These are phyloP conservation scores for Plantago elongata DNA, from an alignment of 257 asterid genomes.

Conservation along the genomic window DNA sequence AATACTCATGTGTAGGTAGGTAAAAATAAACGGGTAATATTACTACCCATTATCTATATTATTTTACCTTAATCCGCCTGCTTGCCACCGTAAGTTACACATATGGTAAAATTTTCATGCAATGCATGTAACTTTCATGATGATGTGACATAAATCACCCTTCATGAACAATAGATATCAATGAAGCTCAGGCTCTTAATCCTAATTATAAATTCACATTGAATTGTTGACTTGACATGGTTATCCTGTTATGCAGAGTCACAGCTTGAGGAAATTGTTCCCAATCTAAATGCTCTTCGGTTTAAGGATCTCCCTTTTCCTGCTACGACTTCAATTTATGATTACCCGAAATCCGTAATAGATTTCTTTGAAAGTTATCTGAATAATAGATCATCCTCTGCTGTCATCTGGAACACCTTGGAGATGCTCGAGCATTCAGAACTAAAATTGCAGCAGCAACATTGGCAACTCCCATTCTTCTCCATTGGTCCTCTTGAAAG, in stretches of 20 bases:
- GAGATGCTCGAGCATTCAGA: constrained; percentile 27
- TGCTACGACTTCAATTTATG: constrained; percentile 7
- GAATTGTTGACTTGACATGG: not conserved
- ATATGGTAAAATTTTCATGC: not conserved
- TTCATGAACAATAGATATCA: not conserved
- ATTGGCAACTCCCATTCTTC: constrained; percentile 38
- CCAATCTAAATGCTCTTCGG: constrained; percentile 29
- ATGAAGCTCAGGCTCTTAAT: not conserved
- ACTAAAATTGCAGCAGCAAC: constrained; percentile 22
- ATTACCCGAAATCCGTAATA: constrained; percentile 11
- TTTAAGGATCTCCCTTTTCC: constrained; percentile 37
- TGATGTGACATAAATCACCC: not conserved
- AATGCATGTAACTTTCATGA: not conserved
- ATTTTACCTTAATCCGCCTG: not conserved
- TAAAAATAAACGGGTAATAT: too few species aligned
- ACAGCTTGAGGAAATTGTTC: constrained; percentile 25
- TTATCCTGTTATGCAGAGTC: constrained; percentile 26
- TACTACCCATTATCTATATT: too few species aligned
- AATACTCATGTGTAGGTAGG: too few species aligned
- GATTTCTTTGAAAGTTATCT: constrained; percentile 19
- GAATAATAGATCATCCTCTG: constrained; percentile 33
- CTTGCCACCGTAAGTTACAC: not conserved
- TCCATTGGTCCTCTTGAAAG: constrained; percentile 60
- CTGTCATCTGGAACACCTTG: constrained; percentile 45
- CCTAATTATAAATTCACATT: not conserved